phyloP scores from a whole-genome alignment of 352 stramenopile species.

The Phytophthora brassicae region DNA sequence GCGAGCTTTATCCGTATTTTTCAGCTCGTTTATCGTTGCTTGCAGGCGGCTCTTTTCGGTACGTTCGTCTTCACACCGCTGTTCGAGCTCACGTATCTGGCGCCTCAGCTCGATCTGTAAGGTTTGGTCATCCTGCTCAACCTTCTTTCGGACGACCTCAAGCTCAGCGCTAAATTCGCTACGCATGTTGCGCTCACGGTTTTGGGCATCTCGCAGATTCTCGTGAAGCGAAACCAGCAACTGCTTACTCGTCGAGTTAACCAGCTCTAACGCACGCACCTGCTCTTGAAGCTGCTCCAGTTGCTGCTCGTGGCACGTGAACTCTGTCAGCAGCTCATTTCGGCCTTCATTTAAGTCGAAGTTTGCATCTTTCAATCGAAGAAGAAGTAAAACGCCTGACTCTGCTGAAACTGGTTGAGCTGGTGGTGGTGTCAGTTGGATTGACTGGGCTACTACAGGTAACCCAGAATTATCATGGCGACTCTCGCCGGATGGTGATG shows the following conservation, averaged over 20 bases:
- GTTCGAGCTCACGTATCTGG: conserved; percentile 29
- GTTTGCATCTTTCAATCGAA: conserved; percentile 13
- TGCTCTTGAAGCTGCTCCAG: conserved; percentile 42
- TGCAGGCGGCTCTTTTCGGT: conserved; percentile 35
- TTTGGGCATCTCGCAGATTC: conserved; percentile 28
- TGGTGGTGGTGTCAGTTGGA: not conserved
- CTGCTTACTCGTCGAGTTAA: conserved; percentile 30
- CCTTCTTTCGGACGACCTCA: conserved; percentile 20
- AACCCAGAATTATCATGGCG: not conserved
- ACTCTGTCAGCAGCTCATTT: conserved; percentile 42
- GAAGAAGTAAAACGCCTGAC: conserved; percentile 5
- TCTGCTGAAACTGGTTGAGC: not conserved
- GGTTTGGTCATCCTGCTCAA: conserved; percentile 16
- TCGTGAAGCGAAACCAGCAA: conserved; percentile 35
- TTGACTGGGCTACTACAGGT: not conserved
- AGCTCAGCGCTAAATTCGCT: conserved; percentile 26
- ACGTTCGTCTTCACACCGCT: conserved; percentile 25
- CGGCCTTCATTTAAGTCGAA: conserved; percentile 23
- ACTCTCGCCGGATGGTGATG: not conserved
- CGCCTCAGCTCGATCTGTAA: conserved; percentile 22
- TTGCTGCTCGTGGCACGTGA: conserved; percentile 45
- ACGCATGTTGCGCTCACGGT: conserved; percentile 27
- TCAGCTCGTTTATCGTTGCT: conserved; percentile 33
- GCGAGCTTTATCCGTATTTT: conserved; percentile 27
- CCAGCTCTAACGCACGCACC: conserved; percentile 32